Conservation (phyloP, 768 basidiomycete genomes). For the Mycena galopus region DNA sequence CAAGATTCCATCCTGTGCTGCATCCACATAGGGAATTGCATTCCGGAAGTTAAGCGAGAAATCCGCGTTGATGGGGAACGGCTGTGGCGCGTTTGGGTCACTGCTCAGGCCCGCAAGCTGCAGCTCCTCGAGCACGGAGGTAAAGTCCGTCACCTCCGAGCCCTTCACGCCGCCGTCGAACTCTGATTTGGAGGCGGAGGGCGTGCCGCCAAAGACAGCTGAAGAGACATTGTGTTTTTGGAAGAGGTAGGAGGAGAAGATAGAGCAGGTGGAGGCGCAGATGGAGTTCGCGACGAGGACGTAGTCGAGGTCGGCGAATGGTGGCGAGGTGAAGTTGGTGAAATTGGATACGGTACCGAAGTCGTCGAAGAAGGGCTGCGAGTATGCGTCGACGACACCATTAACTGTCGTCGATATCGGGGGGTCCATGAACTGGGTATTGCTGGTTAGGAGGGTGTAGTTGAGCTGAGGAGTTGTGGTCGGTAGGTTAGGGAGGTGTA, state of each 20-base stretch:
- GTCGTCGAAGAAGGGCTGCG: slow-evolving; percentile 36
- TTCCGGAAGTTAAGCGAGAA: slow-evolving; percentile 1
- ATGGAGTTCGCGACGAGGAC: slow-evolving; percentile 34
- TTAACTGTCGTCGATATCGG: slow-evolving; percentile 31
- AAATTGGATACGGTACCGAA: slow-evolving; percentile 27
- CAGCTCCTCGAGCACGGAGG: background rate
- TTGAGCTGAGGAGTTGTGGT: background rate
- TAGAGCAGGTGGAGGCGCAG: slow-evolving; percentile 32
- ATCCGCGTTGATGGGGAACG: background rate
- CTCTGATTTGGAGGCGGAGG: background rate
- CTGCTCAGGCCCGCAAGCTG: background rate
- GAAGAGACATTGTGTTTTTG: background rate
- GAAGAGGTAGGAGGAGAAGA: slow-evolving; percentile 26
- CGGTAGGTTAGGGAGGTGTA: background rate
- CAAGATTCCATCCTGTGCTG: slow-evolving; percentile 23
- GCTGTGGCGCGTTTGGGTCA: background rate
- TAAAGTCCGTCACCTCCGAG: background rate
- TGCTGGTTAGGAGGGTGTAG: slow-evolving; percentile 25
- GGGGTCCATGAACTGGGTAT: slow-evolving; percentile 34
- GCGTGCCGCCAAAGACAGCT: background rate
- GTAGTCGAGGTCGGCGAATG: slow-evolving; percentile 27
- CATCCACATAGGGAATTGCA: slow-evolving; percentile 18
- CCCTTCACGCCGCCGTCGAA: background rate
- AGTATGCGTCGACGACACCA: slow-evolving; percentile 33
- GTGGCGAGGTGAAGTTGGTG: slow-evolving; percentile 27